Evolutionary conservation across 2,329 filamentous ascomycete genomes (phyloP), one percentile per base, ranked within the genome.

Genomic region (Alternaria sp.): DNA sequence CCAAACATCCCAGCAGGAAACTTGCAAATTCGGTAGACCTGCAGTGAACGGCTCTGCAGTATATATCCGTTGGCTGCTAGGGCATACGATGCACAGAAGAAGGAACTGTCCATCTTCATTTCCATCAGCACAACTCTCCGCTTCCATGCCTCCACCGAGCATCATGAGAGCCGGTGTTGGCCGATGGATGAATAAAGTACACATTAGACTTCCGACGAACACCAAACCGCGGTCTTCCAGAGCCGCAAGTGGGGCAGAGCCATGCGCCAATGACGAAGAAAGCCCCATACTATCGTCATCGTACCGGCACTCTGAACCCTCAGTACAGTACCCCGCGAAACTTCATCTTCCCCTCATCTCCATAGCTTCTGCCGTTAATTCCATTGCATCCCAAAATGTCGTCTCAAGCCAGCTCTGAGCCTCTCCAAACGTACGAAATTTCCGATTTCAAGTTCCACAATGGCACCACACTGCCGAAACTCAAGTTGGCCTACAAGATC

Each of bases 401-500:
- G 6, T 69, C 68, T 5, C 66, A 63, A 45, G 19, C 56, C 44
- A 55, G 54, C 26, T 58, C 61, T 2, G 62, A 51, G 19, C 60
- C 65, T 12, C 51, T 66, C 3, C 62, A 69, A 19, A 54, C 65
- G 32, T 72, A 66, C 49, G 59, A 63, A 11, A 60, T 72, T 13
- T 19, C 61, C 12, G 61, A 72, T 43, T 73, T 73, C 52, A 67
- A 62, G 9, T 69, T 73, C 63, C 50, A 67, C 26, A 66, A 69
- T 50, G 71, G 67, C 19, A 57, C 61, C 10, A 67, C 59, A 2
- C 46, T 72, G 12, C 63, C 70, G 36, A 59, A 50, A 8, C 55
- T 69, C 23, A 62, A 52, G 6, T 15, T 74, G 8, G 71, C 73
- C 5, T 75, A 75, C 62, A 66, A 67, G 28, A 66, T 73, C 51